Base-by-base conservation (phyloP, 164 flowering plant species). In the Sextonia rubra region DNA sequence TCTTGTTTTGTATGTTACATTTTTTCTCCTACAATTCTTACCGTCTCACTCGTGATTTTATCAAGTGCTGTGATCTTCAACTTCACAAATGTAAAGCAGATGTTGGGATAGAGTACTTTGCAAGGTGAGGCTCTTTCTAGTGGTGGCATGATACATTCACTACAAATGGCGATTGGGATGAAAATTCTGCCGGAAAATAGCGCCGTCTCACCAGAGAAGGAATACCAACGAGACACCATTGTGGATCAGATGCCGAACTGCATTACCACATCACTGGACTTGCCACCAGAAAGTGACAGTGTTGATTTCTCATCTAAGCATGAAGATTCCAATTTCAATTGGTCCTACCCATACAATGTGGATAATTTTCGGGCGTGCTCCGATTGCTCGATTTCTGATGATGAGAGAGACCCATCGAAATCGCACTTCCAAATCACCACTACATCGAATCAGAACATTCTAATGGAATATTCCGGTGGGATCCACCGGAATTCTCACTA, bases 401-500 rank as follows among this genome's bases (percentile, higher is more conserved):
- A 90, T 64, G 98, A 91, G 17, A 91, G 17, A 88, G 89, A 71
- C 83, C 91, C 70, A 90, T 93, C 12, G 98, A 93, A 76, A 89
- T 93, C n/a, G 83, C 84, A 4, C 88, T 94, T 78, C n/a, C 9
- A 32, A 32, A 32, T 6, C 8, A 9, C 9, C 9, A 1, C 1
- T 32, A 6, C 44, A 32, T 32, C 9, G 44, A 94, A 91, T 8
- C 83, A 88, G 14, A 85, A 15, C 25, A 24, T 1, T 22, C 58
- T 20, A 47, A 61, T 69, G 27, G 70, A 82, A 71, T 49, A 27
- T 47, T 62, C 24, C 69, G 69, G 60, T 73, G 77, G 52, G 80
- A 76, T 60, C 26, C 75, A 78, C 80, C 78, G 30, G 80, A 78
- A 48, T 80, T 76, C 60, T 52, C 58, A 11, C 60, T 79, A 7